Percentiles rank a stretch among this genome's conserved stretches.
Evolutionary conservation across 352 stramenopile genomes (phyloP).

Genomic region (Plasmopara muralis): DNA sequence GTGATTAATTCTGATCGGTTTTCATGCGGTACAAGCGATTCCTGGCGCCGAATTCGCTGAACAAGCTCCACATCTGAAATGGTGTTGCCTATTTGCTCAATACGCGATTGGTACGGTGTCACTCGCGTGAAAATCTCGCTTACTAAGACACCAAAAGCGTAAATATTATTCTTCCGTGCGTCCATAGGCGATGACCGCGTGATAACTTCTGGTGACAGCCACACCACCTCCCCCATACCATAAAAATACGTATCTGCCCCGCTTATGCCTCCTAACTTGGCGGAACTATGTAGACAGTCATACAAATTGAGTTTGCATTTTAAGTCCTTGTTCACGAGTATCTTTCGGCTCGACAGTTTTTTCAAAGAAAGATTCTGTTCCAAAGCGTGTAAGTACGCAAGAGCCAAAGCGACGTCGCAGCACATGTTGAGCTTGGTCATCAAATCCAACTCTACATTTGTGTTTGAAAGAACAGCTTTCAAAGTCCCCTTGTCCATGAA

Average conservation of each 20-base stretch:
- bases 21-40: slow-evolving; percentile 39
- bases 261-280: slow-evolving; percentile 25
- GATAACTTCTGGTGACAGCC: slow-evolving; percentile 49
- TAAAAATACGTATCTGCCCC: slow-evolving; percentile 18
- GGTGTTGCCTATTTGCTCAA: slow-evolving; percentile 45
- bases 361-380: slow-evolving; percentile 45
- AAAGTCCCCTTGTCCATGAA: slow-evolving; percentile 73
- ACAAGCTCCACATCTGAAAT: slow-evolving; percentile 46
- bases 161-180: slow-evolving; percentile 48
- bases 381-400: slow-evolving; percentile 54
- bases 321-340: slow-evolving; percentile 42
- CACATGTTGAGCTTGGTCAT: slow-evolving; percentile 58
- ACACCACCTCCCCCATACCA: slow-evolving; percentile 45
- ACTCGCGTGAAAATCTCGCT: slow-evolving; percentile 50
- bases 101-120: slow-evolving; percentile 38
- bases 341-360: slow-evolving; percentile 45
- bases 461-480: slow-evolving; percentile 46
- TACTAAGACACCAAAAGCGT: slow-evolving; percentile 56
- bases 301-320: slow-evolving; percentile 60
- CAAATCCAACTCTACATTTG: slow-evolving; percentile 47
- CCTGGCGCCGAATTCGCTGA: slow-evolving; percentile 27
- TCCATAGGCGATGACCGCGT: slow-evolving; percentile 40
- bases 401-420: slow-evolving; percentile 48
- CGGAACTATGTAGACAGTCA: slow-evolving; percentile 35
- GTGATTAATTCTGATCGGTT: slow-evolving; percentile 33